phyloP scores from a whole-genome alignment of 805 yeast genomes.

The Brettanomyces naardenensis region DNA sequence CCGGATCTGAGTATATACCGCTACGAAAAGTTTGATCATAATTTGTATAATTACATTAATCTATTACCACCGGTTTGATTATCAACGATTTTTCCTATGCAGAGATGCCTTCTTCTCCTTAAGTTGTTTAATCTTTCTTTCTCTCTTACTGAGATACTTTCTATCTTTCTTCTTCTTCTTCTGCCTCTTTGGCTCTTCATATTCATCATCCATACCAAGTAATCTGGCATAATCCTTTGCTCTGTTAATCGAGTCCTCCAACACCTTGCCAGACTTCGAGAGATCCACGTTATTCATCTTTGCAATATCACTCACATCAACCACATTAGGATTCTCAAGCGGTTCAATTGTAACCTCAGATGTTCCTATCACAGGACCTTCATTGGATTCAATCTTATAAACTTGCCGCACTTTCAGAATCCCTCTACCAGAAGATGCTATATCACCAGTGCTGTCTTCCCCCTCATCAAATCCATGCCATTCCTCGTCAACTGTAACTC shows the following conservation, averaged over 20 bases:
- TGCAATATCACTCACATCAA: conserved; percentile 36
- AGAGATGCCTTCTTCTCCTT: conserved; percentile 33
- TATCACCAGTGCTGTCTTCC: conserved; percentile 10
- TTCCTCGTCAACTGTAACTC: conserved; percentile 19
- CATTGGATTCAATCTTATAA: conserved; percentile 29
- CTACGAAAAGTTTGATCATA: conserved; percentile 1
- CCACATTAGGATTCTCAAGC: conserved; percentile 36
- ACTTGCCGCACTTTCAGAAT: conserved; percentile 38
- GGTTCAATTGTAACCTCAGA: conserved; percentile 52
- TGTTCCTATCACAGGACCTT: conserved; percentile 34
- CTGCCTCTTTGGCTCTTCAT: conserved; percentile 45
- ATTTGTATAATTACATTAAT: background rate
- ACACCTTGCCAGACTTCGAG: conserved; percentile 55
- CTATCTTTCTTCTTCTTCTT: conserved; percentile 46
- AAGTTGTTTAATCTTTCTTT: conserved; percentile 49
- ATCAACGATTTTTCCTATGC: conserved; percentile 19
- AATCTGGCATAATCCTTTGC: conserved; percentile 79
- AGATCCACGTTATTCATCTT: conserved; percentile 67
- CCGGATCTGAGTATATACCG: background rate
- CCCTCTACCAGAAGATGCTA: conserved; percentile 23
- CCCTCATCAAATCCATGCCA: conserved; percentile 36
- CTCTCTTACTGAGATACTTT: conserved; percentile 75
- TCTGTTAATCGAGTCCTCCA: conserved; percentile 65
- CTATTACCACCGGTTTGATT: background rate
- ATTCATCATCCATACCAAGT: conserved; percentile 42